Evolutionary conservation across 1,284 basidiomycete species (phyloP), one percentile per base, ranked within the genome.

Genomic region (Uromyces viciae-fabae): DNA sequence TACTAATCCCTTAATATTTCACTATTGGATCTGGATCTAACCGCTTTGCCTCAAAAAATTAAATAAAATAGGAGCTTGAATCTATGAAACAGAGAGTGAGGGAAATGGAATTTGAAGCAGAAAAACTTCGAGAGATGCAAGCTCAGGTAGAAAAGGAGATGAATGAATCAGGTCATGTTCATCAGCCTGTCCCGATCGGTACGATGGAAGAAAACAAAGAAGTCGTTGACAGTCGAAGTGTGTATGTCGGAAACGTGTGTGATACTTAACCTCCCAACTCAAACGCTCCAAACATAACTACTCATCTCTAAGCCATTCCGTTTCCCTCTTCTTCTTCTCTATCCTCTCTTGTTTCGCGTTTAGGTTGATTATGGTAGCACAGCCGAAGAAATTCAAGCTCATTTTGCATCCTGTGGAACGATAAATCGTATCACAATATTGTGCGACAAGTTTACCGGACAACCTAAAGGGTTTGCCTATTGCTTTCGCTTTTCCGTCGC

Each of bases 381-480:
- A 38, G 97, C 97, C 19, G 97, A 99, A 87, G 97, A 99, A 86
- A 95, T 99, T 81, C 97, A 99, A 87, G 91, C 90, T 60, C 97
- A 99, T 87, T 99, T 99, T 88, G 93, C 95, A 85, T 92, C 95
- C 36, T 98, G 95, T 86, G 97, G 97, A 7, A 95, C 93, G 28
- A 99, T 99, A 87, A 99, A 99, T 88, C 91, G 97, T 84, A 95
- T 99, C 72, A 99, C 97, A 0, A 99, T 99, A 85, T 90, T 99
- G 36, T 99, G 97, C 87, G 97, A 99, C 89, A 99, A 99, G 88
- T 99, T 98, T 87, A 98, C 96, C 22, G 97, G 97, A 62, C 96
- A 98, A 88, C 96, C 97, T 56, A 99, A 98, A 91, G 97, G 96
- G 94, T 95, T 83, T 82, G 91, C 88, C 31, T n/a, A n/a, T n/a